Conservation (phyloP, 768 basidiomycete species). For the Pisolithus microcarpus region DNA sequence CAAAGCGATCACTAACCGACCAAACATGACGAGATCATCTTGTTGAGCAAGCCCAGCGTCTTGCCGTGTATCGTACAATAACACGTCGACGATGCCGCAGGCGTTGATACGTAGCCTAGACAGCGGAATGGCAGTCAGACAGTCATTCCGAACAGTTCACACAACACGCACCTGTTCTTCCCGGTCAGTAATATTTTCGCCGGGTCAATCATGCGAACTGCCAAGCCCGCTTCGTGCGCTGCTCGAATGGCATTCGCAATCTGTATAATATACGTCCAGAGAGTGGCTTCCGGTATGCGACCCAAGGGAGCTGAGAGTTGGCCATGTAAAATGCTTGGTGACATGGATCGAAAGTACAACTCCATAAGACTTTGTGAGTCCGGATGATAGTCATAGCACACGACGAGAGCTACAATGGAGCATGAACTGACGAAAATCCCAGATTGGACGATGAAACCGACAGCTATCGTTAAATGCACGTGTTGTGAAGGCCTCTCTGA, state of each 20-base stretch:
- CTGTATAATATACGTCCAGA: conserved; percentile 94
- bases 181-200: conserved; percentile 86
- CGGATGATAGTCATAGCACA: conserved; percentile 87
- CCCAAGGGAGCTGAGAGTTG: conserved; percentile 27
- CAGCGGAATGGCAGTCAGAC: not conserved
- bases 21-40: conserved; percentile 85
- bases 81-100: conserved; percentile 81
- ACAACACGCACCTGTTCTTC: conserved; percentile 61
- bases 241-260: conserved; percentile 81
- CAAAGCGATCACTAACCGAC: conserved; percentile 72
- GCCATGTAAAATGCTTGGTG: conserved; percentile 30
- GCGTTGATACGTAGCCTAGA: conserved; percentile 76
- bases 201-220: conserved; percentile 75
- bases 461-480: conserved; percentile 88
- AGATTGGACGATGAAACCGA: conserved; percentile 32
- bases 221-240: conserved; percentile 74
- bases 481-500: conserved; percentile 94
- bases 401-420: conserved; percentile 63
- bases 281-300: conserved; percentile 61
- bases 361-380: conserved; percentile 78
- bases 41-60: conserved; percentile 62
- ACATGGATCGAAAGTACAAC: conserved; percentile 58
- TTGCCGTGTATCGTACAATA: conserved; percentile 65
- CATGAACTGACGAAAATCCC: conserved; percentile 7
- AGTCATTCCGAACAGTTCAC: not conserved